These are phyloP conservation scores for Pilasporangium apinafurcum DNA, from an alignment of 352 stramenopile genomes.

Conservation along the genomic window DNA sequence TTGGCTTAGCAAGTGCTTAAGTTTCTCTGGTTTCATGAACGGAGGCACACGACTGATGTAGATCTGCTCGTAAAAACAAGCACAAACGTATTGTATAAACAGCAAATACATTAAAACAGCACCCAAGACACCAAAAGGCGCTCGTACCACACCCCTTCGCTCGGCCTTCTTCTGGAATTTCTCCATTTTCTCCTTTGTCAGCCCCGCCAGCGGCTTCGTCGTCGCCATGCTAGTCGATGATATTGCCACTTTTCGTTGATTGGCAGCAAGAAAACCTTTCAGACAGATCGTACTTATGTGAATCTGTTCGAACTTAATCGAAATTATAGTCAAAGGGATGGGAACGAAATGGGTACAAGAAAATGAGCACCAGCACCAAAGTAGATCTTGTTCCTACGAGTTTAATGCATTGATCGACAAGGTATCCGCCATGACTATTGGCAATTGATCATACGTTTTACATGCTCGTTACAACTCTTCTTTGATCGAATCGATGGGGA, in stretches of 20 bases:
- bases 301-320: too few relatives aligned
- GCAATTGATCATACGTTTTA: too few relatives aligned
- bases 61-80: conserved; percentile 17
- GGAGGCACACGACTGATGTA: conserved; percentile 96
- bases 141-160: conserved; percentile 35
- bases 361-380: too few relatives aligned
- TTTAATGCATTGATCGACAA: too few relatives aligned
- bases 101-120: neutral
- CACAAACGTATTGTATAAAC: neutral
- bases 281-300: too few relatives aligned
- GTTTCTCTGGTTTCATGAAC: conserved; percentile 96
- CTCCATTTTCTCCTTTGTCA: conserved; percentile 39
- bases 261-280: too few relatives aligned
- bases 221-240: conserved; percentile 10
- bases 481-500: conserved; percentile 33
- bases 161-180: conserved; percentile 46
- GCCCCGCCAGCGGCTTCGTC: conserved; percentile 16
- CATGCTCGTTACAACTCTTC: conserved; percentile 34
- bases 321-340: too few relatives aligned
- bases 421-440: too few relatives aligned
- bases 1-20: conserved; percentile 89
- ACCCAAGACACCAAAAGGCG: neutral
- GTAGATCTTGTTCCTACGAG: too few relatives aligned
- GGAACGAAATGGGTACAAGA: too few relatives aligned
- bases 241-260: too few relatives aligned